Percentiles rank a stretch among this genome's conserved stretches.
phyloP scores from a whole-genome alignment of 2,329 filamentous ascomycete genomes.

The Microsporum audouinii region DNA sequence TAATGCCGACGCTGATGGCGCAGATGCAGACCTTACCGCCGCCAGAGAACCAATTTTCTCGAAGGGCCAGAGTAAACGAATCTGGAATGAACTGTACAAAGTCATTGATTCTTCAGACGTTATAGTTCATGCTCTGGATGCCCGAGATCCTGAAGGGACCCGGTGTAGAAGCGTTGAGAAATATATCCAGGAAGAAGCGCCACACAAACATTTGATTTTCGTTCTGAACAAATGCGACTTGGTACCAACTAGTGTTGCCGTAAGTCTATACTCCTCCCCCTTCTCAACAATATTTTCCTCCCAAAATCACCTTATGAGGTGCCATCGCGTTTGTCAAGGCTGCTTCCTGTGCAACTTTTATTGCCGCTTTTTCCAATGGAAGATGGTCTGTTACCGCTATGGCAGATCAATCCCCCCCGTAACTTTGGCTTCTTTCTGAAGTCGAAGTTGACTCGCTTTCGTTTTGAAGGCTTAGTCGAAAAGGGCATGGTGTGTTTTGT shows the following conservation, averaged over 20 bases:
- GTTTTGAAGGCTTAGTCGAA: conserved; percentile 77
- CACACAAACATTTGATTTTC: conserved; percentile 90
- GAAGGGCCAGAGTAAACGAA: conserved; percentile 89
- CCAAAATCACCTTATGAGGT: conserved; percentile 14
- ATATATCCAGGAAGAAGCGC: conserved; percentile 83
- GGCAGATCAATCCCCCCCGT: conserved; percentile 81
- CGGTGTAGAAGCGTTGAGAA: conserved; percentile 84
- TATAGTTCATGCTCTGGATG: conserved; percentile 86
- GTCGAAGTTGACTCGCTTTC: conserved; percentile 58
- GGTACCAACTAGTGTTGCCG: conserved; percentile 81
- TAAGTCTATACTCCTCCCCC: conserved; percentile 49
- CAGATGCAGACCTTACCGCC: conserved; percentile 42
- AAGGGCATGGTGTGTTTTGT: conserved; percentile 70
- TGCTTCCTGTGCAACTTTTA: conserved; percentile 41
- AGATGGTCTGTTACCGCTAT: conserved; percentile 96
- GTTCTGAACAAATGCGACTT: conserved; percentile 86
- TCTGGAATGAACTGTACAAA: conserved; percentile 95
- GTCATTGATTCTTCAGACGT: conserved; percentile 94
- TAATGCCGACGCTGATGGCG: conserved; percentile 40
- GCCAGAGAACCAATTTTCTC: conserved; percentile 80
- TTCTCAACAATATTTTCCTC: conserved; percentile 10
- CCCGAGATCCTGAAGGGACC: conserved; percentile 78
- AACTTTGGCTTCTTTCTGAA: conserved; percentile 51
- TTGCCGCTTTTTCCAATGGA: conserved; percentile 45
- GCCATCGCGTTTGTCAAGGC: conserved; percentile 77